Evolutionary conservation across 768 basidiomycete species (phyloP).

Genomic region (Tricholomella constricta): DNA sequence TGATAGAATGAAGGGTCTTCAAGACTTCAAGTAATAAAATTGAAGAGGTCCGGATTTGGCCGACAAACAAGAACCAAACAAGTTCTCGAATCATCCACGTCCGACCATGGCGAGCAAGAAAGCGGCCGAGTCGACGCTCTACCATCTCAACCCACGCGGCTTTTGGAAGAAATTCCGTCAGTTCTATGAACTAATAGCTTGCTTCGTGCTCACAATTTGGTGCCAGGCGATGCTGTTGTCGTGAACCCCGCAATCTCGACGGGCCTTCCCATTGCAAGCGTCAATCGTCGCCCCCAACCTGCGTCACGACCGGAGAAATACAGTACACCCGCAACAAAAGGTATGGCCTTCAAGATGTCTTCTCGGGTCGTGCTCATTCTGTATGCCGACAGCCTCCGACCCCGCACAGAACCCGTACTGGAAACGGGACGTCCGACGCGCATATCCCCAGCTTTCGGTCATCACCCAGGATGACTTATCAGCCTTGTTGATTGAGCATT

Average conservation of each 20-base stretch:
- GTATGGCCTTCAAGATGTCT: constrained; percentile 32
- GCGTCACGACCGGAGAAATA: constrained; percentile 88
- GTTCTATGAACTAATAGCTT: neutral
- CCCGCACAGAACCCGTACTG: constrained; percentile 91
- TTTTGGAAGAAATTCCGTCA: constrained; percentile 98
- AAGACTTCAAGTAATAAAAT: neutral
- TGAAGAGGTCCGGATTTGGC: constrained; percentile 11
- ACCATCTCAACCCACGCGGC: constrained; percentile 86
- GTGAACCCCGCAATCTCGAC: constrained; percentile 91
- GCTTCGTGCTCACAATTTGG: constrained; percentile 1
- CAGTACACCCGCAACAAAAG: constrained; percentile 86
- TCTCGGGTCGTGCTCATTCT: neutral
- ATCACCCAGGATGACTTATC: constrained; percentile 86
- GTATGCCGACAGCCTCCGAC: constrained; percentile 65
- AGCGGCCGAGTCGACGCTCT: constrained; percentile 85
- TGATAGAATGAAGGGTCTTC: neutral
- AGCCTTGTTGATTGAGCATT: constrained; percentile 78
- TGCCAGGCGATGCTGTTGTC: constrained; percentile 75
- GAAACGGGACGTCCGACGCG: constrained; percentile 93
- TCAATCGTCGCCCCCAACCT: constrained; percentile 84
- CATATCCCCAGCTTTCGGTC: constrained; percentile 89
- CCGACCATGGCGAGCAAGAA: constrained; percentile 70
- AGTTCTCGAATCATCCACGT: neutral
- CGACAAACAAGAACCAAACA: constrained; percentile 19
- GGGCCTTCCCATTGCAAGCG: constrained; percentile 75